Conservation (phyloP, 2,329 filamentous ascomycete genomes). For the Zymoseptoria brevis region DNA sequence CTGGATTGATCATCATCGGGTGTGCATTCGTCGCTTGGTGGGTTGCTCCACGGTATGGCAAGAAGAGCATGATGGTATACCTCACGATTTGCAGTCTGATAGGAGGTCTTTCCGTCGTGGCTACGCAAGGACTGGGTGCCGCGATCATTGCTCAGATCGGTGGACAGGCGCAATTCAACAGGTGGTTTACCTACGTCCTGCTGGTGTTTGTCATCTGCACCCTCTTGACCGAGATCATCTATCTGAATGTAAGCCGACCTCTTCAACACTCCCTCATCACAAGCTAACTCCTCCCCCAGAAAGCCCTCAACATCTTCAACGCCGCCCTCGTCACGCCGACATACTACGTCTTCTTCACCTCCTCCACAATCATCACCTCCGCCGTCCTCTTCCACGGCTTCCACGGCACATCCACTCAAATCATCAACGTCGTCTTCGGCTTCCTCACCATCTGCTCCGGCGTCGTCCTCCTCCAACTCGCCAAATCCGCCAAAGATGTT, state of each 20-base stretch:
- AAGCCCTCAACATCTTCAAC: conserved; percentile 96
- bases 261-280: neutral
- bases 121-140: conserved; percentile 84
- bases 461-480: conserved; percentile 87
- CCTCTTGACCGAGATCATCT: conserved; percentile 87
- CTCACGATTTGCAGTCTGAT: conserved; percentile 93
- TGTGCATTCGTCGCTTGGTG: conserved; percentile 67
- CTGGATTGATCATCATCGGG: conserved; percentile 72
- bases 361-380: conserved; percentile 87
- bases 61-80: conserved; percentile 96
- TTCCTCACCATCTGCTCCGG: conserved; percentile 92
- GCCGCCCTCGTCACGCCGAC: conserved; percentile 94
- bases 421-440: conserved; percentile 83
- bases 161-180: conserved; percentile 82
- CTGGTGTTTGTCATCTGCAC: conserved; percentile 87
- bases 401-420: conserved; percentile 72
- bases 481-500: conserved; percentile 95
- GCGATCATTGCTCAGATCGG: conserved; percentile 81
- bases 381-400: conserved; percentile 89
- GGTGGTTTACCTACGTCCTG: conserved; percentile 93
- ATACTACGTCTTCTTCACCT: conserved; percentile 98
- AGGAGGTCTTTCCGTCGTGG: conserved; percentile 87
- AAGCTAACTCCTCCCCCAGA: conserved; percentile 49
- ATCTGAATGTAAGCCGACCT: conserved; percentile 70
- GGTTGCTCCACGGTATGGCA: conserved; percentile 80